Evolutionary conservation across 2,329 filamentous ascomycete species (phyloP).

Genomic region (Emergomyces orientalis): DNA sequence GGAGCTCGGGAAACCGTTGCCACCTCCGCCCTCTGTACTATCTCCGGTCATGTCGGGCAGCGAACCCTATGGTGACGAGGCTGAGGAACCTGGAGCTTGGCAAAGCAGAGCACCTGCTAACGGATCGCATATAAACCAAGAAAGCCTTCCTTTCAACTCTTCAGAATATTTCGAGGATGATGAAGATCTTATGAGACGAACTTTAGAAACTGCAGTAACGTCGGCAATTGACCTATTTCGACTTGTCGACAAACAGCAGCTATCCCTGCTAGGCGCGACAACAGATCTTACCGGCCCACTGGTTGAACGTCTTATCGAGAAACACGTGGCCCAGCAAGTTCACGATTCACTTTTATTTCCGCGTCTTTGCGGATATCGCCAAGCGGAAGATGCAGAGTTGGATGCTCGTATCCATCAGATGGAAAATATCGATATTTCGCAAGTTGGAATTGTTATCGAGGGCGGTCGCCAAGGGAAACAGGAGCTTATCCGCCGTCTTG

Average conservation of each 20-base stretch:
- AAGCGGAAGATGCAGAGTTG: constrained; percentile 74
- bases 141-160: constrained; percentile 46
- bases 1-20: constrained; percentile 75
- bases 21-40: constrained; percentile 52
- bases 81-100: constrained; percentile 30
- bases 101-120: constrained; percentile 25
- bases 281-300: constrained; percentile 87
- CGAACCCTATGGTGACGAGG: constrained; percentile 29
- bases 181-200: constrained; percentile 79
- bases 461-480: constrained; percentile 70
- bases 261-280: constrained; percentile 82
- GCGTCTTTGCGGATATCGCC: constrained; percentile 65
- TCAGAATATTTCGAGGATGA: constrained; percentile 76
- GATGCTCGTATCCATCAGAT: constrained; percentile 88
- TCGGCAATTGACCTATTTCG: constrained; percentile 93
- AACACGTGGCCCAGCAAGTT: constrained; percentile 86
- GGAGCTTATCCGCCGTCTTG: constrained; percentile 66
- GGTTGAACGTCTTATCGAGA: constrained; percentile 88
- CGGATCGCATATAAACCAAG: constrained; percentile 19
- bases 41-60: constrained; percentile 52
- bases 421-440: constrained; percentile 86
- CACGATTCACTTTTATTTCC: constrained; percentile 79
- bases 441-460: constrained; percentile 80
- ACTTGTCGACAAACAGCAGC: constrained; percentile 86
- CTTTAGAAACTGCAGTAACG: constrained; percentile 84